Evolutionary conservation across 2,329 filamentous ascomycete genomes (phyloP), one percentile per base, ranked within the genome.

Genomic region (Didymella lethalis): DNA sequence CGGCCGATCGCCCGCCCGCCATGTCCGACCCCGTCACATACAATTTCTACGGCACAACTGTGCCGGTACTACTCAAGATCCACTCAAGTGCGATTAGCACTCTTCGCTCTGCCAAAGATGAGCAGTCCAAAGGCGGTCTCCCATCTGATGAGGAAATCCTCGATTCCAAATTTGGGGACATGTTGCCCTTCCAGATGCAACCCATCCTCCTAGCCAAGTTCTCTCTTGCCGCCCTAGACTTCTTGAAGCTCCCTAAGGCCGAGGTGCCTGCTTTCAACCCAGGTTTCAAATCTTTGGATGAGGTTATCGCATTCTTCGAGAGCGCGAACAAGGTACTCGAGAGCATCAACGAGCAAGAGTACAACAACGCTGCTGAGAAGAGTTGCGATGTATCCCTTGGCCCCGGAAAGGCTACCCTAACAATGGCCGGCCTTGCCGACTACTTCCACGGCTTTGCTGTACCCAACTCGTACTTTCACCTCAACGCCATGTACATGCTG

Each of bases 401-500:
- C 7, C 11, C 20, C 14, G 28, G 20, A 7, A 51, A 43, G 48
- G 60, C 58, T 43, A 61, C 59, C 2, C 43, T 70, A 29, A 43
- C 60, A 2, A 64, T 69, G 54, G 60, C 55, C 25, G 52, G 58
- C 4, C 29, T 66, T n/a, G 57, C 52, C 11, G 64, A 65, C 26
- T 65, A 60, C 38, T 57, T 58, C n/a, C 53, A 59, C 36, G 32
- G 50, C 29, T 70, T 69, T 31, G 59, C 53, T 6, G 34, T 70
- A 4, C 67, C 67, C 14, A 70, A 70, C 58, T 47, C 60, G 40
- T 70, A 65, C 40, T 70, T 70, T 53, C 66, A 70, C 46, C 58
- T 69, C 29, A 70, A 68, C 45, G 53, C 64, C 14, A 66, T 70
- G 57, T 70, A 70, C 46, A 68, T 67, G 67, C 36, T 67, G 18